Evolutionary conservation across 2,329 filamentous ascomycete species (phyloP).

Genomic region (Allantophomopsis cytisporea): DNA sequence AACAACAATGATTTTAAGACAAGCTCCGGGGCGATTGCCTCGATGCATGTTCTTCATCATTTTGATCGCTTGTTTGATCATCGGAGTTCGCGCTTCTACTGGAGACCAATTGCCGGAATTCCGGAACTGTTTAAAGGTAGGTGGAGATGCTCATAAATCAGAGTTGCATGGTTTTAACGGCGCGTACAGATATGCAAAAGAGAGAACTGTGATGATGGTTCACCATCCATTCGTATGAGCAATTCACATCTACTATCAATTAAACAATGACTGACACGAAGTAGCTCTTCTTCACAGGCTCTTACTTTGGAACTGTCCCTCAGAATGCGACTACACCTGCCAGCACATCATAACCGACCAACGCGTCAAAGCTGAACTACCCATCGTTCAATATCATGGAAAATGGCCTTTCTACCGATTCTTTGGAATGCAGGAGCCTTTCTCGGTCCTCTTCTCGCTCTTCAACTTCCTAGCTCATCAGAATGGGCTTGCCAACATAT

Average conservation of each 20-base stretch:
- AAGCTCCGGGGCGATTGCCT: not conserved
- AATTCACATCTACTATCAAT: conserved; percentile 3
- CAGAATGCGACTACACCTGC: conserved; percentile 96
- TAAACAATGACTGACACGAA: conserved; percentile 9
- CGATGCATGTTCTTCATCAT: conserved; percentile 2
- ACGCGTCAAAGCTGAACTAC: conserved; percentile 51
- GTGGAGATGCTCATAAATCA: not conserved
- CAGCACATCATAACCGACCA: conserved; percentile 77
- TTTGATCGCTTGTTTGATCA: conserved; percentile 15
- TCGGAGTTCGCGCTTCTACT: conserved; percentile 48
- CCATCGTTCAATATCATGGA: conserved; percentile 85
- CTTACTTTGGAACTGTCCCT: conserved; percentile 81
- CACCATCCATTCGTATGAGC: conserved; percentile 56
- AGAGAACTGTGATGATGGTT: conserved; percentile 63
- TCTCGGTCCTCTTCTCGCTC: conserved; percentile 83
- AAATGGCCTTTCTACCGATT: conserved; percentile 97
- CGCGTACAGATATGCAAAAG: conserved; percentile 54
- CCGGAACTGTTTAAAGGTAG: conserved; percentile 68
- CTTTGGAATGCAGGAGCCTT: conserved; percentile 87
- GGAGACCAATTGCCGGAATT: conserved; percentile 86
- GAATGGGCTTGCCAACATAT: conserved; percentile 59
- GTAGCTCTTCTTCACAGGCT: conserved; percentile 72
- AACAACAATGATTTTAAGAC: conserved; percentile 10
- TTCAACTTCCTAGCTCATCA: conserved; percentile 83
- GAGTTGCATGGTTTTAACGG: conserved; percentile 3